A percentile compares a stretch with the other conserved stretches of the same genome.
Evolutionary conservation across 75 land plant genomes (phyloP).

Genomic region (Selaginella moellendorffii): DNA sequence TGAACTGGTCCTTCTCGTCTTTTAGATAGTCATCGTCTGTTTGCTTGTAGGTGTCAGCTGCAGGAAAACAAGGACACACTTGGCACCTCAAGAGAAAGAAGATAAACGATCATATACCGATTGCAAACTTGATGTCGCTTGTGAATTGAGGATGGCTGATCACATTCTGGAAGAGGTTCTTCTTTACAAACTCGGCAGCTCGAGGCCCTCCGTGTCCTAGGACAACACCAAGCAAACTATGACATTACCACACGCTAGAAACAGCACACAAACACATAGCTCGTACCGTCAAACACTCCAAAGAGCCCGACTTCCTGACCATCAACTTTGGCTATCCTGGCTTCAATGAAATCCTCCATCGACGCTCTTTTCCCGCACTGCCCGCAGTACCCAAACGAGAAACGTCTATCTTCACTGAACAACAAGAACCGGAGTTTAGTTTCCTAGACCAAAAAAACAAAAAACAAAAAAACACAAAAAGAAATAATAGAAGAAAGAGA

Average conservation of each 20-base stretch:
- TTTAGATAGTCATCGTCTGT: constrained; percentile 83
- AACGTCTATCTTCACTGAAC: constrained; percentile 8
- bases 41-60: constrained; percentile 80
- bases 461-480: too few species aligned
- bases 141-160: constrained; percentile 66
- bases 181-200: constrained; percentile 75
- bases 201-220: constrained; percentile 77
- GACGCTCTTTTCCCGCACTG: neutral
- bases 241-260: too few species aligned
- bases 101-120: constrained; percentile 51
- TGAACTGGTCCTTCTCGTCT: constrained; percentile 51
- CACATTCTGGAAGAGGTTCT: constrained; percentile 59
- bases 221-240: neutral
- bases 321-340: neutral
- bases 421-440: neutral
- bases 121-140: constrained; percentile 56
- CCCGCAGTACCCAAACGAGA: constrained; percentile 4
- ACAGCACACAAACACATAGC: too few species aligned
- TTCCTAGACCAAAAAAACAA: too few species aligned
- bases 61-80: too few species aligned
- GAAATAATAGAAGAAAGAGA: too few species aligned
- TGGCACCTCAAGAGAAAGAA: too few species aligned
- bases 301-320: constrained; percentile 6
- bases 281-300: neutral
- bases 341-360: constrained; percentile 9